A percentile compares a stretch with the other conserved stretches of the same genome.
phyloP scores from a whole-genome alignment of 2,329 filamentous ascomycete genomes.

The Chaetomium globosum region DNA sequence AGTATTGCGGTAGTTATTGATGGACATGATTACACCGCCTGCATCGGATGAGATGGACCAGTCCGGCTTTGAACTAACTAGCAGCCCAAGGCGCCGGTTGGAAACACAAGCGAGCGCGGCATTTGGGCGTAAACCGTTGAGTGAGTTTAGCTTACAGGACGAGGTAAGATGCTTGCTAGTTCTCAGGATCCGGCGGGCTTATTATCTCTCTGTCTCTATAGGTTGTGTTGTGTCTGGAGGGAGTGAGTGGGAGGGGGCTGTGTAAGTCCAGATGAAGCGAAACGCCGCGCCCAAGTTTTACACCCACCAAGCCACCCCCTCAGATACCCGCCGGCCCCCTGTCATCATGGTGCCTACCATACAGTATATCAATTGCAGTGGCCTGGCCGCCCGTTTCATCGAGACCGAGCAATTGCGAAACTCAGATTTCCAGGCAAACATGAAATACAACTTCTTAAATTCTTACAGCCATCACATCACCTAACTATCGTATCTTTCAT shows the following conservation, averaged over 20 bases:
- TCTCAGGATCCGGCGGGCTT: not conserved
- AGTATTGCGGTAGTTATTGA: constrained; percentile 4
- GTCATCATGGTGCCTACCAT: not conserved
- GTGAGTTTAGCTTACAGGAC: not conserved
- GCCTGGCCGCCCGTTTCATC: constrained; percentile 1
- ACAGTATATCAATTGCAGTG: not conserved
- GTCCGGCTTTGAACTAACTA: not conserved
- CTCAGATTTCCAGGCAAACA: not conserved
- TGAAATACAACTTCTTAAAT: not conserved
- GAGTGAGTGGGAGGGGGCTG: not conserved
- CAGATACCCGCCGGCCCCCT: not conserved
- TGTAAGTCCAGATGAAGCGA: constrained; percentile 1
- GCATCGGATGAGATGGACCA: not conserved
- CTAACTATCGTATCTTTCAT: not conserved
- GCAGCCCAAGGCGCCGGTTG: not conserved
- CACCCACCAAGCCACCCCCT: not conserved
- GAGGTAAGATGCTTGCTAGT: not conserved
- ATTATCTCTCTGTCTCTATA: not conserved
- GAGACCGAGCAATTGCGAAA: not conserved
- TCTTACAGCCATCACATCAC: not conserved
- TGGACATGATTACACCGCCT: not conserved
- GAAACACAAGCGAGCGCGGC: not conserved
- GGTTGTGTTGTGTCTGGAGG: not conserved
- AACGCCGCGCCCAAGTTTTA: not conserved
- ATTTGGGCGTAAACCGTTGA: too few relatives aligned